Evolutionary conservation across 371 early-diverging fungal species (phyloP), one percentile per base, ranked within the genome.

Genomic region (Saksenaea vasiformis): DNA sequence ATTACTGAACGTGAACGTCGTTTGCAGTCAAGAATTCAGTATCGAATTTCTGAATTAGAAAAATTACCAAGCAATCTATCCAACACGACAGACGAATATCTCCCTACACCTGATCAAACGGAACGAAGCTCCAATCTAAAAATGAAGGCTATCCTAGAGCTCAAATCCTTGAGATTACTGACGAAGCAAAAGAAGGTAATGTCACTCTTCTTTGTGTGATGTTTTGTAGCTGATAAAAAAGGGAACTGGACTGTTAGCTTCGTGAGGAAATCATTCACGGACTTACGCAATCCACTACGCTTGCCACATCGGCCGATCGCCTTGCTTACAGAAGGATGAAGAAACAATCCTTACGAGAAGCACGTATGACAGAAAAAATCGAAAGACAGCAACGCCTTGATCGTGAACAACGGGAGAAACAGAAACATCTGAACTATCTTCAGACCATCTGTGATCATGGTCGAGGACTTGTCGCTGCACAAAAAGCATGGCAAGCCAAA

Each of bases 381-480:
- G 98, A 98, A 72, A 82, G 92, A 17, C 92, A 91, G 65, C 94
- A 95, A 72, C 84, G 95, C 19, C 78, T 87, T 57, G 96, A 97
- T 62, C 85, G 95, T 54, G 97, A 96, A 69, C 85, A 89, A 55
- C 81, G 89, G 19, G 95, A 96, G 78, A 86, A 85, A 66, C 89
- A 93, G 69, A 92, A 93, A 64, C 96, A 94, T 67, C 59, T 84
- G 57, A 91, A 93, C 58, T 93, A 88, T 65, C 74, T 96, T 41
- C 80, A 85, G 62, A 82, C 84, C 9, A 90, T 96, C 54, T 77
- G 90, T 51, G 82, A 85, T 51, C 96, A 96, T 66, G 94, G 95
- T 27, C 85, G 87, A 9, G 87, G 88, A n/a, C 71, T 96, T 68
- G 70, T 80, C 5, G 56, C 70, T 19, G 84, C 84, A 66, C 93